Evolutionary conservation across 495 filamentous ascomycete species (phyloP), one percentile per base, ranked within the genome.

Genomic region (Entonaema liquescens): DNA sequence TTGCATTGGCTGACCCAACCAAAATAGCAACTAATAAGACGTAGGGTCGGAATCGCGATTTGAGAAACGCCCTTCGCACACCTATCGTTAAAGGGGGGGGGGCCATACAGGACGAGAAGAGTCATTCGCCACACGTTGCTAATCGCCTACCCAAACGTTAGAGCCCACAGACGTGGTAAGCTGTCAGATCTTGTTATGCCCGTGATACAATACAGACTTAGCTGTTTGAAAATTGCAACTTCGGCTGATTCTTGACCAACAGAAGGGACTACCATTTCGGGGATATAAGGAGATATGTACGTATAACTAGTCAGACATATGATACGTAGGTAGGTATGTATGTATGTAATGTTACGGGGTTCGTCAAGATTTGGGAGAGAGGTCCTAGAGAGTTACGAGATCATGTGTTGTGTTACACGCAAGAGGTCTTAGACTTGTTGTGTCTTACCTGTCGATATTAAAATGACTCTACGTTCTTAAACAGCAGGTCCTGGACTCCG

Each of bases 371-470:
- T 55, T 28, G 49, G 36, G 35, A 60, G 28, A 28, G 40, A 52
- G 2, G 17, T 28, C 56, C 40, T 60, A n/a, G n/a, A n/a, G 57
- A 36, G 40, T 31, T 63, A 15, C 38, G 59, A 65, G 59, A 31
- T 68, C 60, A 65, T 65, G 47, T 54, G 64, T 57, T 55, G 53
- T 44, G 70, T 68, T 72, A 65, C 69, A 13, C 53, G 62, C 66
- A 23, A 42, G 56, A 35, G 57, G 57, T 73, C 69, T 65, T 31
- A 60, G 59, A 57, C 59, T 59, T n/a, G 19, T 50, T n/a, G 26
- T 67, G 69, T 72, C 69, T 72, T 61, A 57, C 36, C 35, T 67
- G 53, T 60, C 68, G 63, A 63, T 71, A 67, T 55, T 67, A 67
- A n/a, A n/a, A 58, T 53, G 63, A 58, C 56, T 62, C 62, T 57